A percentile compares a stretch with the other conserved stretches of the same genome.
Evolutionary conservation across 495 filamentous ascomycete genomes (phyloP).

Genomic region (Xylaria acuta): DNA sequence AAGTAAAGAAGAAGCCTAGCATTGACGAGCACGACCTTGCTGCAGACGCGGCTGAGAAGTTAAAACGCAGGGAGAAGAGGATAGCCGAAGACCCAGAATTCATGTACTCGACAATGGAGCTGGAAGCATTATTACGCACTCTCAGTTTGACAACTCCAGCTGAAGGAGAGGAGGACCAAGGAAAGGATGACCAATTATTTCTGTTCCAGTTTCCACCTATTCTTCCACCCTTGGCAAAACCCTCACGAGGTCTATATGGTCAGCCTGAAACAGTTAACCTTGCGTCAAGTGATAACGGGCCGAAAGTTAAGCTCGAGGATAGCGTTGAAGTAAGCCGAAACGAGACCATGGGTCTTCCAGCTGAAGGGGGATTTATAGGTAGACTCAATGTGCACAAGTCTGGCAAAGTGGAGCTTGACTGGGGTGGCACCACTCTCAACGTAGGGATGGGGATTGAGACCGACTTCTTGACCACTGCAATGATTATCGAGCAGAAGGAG

Average conservation of each 20-base stretch:
- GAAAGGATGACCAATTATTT: constrained; percentile 60
- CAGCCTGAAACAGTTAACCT: constrained; percentile 41
- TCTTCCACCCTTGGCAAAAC: constrained; percentile 58
- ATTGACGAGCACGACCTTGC: constrained; percentile 15
- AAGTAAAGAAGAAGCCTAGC: constrained; percentile 39
- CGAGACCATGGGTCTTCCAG: constrained; percentile 39
- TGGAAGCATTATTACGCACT: constrained; percentile 41
- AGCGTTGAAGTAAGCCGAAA: constrained; percentile 31
- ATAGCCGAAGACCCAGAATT: constrained; percentile 46
- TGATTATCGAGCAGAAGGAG: constrained; percentile 53
- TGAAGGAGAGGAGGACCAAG: constrained; percentile 32
- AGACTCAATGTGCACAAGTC: constrained; percentile 65
- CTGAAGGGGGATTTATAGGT: constrained; percentile 59
- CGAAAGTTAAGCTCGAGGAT: constrained; percentile 39
- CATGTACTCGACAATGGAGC: constrained; percentile 37
- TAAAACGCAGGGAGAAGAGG: constrained; percentile 40
- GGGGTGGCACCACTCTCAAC: constrained; percentile 62
- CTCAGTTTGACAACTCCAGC: constrained; percentile 38
- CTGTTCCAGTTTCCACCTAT: constrained; percentile 71
- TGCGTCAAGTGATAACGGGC: constrained; percentile 34
- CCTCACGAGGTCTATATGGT: constrained; percentile 29
- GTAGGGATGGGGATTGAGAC: constrained; percentile 51
- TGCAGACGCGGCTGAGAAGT: constrained; percentile 27
- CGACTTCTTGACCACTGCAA: constrained; percentile 53
- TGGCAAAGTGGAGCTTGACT: constrained; percentile 64